These are phyloP conservation scores for Fennellomyces sp. DNA, from an alignment of 371 early-diverging fungal species.

Conservation along the genomic window DNA sequence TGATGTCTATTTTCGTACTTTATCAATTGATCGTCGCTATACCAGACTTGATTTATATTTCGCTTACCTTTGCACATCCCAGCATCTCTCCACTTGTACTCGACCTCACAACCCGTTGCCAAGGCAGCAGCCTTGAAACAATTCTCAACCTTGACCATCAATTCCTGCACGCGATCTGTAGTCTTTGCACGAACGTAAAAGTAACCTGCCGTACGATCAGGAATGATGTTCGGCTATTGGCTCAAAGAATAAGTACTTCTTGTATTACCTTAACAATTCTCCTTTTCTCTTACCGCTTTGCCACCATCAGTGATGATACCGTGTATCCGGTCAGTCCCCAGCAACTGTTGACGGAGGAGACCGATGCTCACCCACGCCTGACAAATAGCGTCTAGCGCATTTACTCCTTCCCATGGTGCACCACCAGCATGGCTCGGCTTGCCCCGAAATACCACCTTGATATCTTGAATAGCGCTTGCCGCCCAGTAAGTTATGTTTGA, in stretches of 20 bases:
- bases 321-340: slow-evolving; percentile 69
- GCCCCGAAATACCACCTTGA: slow-evolving; percentile 68
- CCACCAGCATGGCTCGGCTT: slow-evolving; percentile 42
- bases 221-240: slow-evolving; percentile 51
- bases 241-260: neutral
- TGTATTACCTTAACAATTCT: no score
- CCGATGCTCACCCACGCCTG: slow-evolving; percentile 64
- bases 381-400: slow-evolving; percentile 75
- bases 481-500: slow-evolving; percentile 33
- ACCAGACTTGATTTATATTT: neutral
- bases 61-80: slow-evolving; percentile 29
- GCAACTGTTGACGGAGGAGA: slow-evolving; percentile 72
- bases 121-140: slow-evolving; percentile 69
- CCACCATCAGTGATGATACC: slow-evolving; percentile 79
- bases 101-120: slow-evolving; percentile 72
- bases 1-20: slow-evolving; percentile 26
- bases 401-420: slow-evolving; percentile 62
- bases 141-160: slow-evolving; percentile 52
- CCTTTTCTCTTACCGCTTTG: slow-evolving; percentile 49
- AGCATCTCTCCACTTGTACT: slow-evolving; percentile 50
- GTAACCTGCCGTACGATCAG: slow-evolving; percentile 58
- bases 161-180: slow-evolving; percentile 38
- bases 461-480: slow-evolving; percentile 45
- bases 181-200: slow-evolving; percentile 61
- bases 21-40: no score